Evolutionary conservation across 2,329 filamentous ascomycete genomes (phyloP).

Genomic region (Sphaceloma murrayae): DNA sequence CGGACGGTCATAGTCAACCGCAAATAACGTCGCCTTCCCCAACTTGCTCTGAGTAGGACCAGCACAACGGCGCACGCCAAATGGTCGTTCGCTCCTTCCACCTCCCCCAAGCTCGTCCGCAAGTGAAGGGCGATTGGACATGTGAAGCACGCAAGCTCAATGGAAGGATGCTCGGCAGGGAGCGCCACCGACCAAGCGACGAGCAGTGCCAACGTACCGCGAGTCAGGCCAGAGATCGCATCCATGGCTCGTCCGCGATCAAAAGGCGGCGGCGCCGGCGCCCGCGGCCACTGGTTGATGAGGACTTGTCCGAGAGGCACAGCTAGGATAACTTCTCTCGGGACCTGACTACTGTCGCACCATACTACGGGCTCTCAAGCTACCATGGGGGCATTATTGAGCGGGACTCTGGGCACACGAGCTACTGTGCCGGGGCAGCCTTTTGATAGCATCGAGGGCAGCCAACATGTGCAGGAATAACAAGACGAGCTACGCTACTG

Average conservation of each 20-base stretch:
- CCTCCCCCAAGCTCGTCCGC: background rate
- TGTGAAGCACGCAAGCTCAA: background rate
- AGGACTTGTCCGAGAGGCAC: no score
- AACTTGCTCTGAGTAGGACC: background rate
- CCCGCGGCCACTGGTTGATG: no score
- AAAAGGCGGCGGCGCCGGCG: no score
- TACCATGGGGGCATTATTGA: no score
- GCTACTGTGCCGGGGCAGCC: no score
- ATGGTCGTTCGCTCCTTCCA: slow-evolving; percentile 14
- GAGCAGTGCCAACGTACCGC: slow-evolving; percentile 4
- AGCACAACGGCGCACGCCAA: slow-evolving; percentile 3
- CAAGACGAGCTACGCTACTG: no score
- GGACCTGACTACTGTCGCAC: no score
- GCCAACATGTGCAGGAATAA: no score
- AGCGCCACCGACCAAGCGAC: background rate
- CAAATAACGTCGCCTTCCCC: background rate
- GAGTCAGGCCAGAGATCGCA: slow-evolving; percentile 8
- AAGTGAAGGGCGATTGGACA: background rate
- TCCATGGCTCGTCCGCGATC: slow-evolving; percentile 11
- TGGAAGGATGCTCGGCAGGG: background rate
- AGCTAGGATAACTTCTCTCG: no score
- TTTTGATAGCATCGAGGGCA: no score
- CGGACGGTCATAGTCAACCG: background rate
- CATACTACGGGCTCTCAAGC: no score
- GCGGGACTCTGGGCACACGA: no score